Base-by-base conservation (phyloP, 129 eudicot species). In the Centaurea solstitialis region DNA sequence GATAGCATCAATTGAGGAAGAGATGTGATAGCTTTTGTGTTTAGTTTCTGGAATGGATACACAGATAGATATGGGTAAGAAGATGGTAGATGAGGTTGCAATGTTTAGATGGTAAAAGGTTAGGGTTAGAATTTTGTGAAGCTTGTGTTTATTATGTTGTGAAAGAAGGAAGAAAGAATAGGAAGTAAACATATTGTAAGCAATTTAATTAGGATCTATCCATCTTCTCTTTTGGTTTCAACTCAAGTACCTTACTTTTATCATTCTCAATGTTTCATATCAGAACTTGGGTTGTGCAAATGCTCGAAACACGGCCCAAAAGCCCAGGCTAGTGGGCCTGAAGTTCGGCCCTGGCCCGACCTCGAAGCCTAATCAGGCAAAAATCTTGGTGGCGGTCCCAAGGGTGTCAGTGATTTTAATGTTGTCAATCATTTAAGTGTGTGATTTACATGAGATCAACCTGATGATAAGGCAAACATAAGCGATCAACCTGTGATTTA, bases 1-100 rank as follows among this genome's bases (percentile, higher is more conserved):
- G 57, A 38, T 33, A 79, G 82, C 39, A 79, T 79, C 57, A 79
- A 76, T 28, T 69, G 53, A 78, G 74, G 43, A 77, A 67, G 43
- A 68, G 66, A 68, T 67, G 0, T 24, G 50, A 57, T 12, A n/a
- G n/a, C 59, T n/a, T 71, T 71, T 79, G 40, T 70, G 67, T 43
- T 78, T 68, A 68, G 81, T 67, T 26, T 77, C 10, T 43, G 9
- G 74, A 21, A 18, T 18, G 72, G 21, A 38, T 74, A 68, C 82
- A 68, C 45, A 15, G 12, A 70, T 70, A 50, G 47, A 41, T 7
- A 41, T 41, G 47, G 47, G 18, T 10, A 43, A 43, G 53, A 43
- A 43, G 64, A 53, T 47, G 81, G 66, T 77, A 41, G 13, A 76
- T 6, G 72, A 11, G 71, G 68, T 70, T 20, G 24, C 20, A 70